Evolutionary conservation across 1,139 yeast species (phyloP), one percentile per base, ranked within the genome.

Genomic region (Yamadazyma sp.): DNA sequence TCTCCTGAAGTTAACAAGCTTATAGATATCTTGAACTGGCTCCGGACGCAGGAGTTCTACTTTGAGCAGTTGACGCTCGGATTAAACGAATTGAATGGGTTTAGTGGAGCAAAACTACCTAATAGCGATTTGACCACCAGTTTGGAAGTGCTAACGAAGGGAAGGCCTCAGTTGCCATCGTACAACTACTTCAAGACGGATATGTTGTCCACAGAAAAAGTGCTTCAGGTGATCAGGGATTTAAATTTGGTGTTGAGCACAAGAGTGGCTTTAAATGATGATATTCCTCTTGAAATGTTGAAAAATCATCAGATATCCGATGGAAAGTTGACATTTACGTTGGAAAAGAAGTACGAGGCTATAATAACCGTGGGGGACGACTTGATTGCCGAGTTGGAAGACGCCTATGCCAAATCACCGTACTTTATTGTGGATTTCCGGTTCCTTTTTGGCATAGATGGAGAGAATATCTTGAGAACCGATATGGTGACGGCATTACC

Each of bases 121-220:
- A 86, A 88, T 58, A 92, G 96, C 1, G 97, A 92, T 59, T 61
- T 92, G 24, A 74, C 80, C 29, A 89, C 97, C 0, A 88, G 96
- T 2, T 67, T 92, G 48, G 95, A 92, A 54, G 96, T 92, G 1
- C 67, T 89, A 35, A 75, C 82, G 29, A 71, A 78, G 33, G 95
- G 96, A 2, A 68, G 86, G 47, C 96, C 97, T 2, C 80, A 79
- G 34, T 68, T 86, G 31, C 83, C 90, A 2, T 72, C 86, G 1
- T 82, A 84, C 54, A 74, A 76, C 47, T 78, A 81, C 50, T 62
- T 80, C 28, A 71, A 75, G 20, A 67, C 67, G n/a, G 62, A 66
- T 33, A 71, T 67, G 14, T 64, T 89, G 3, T 69, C 82, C 3
- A 68, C 86, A 0, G 64, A 70, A 33, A 74, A 78, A 45, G 77